Percentiles rank a stretch among this genome's conserved stretches.
Conservation (phyloP, 495 filamentous ascomycete genomes). For the Aspergillus nidulans region DNA sequence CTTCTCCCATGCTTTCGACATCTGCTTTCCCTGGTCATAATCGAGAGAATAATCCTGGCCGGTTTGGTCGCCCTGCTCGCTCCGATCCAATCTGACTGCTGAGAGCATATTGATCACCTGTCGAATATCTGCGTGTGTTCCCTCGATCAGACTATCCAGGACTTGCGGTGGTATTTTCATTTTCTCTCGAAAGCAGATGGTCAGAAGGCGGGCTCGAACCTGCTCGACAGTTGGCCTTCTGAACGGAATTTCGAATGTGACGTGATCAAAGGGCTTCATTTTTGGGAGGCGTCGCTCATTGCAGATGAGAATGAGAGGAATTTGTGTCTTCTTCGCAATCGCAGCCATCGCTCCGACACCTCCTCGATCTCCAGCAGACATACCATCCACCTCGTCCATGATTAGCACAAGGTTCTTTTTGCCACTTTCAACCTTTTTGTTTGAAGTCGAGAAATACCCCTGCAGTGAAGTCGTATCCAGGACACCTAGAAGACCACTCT, state of each 20-base stretch:
- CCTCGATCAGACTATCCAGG: slow-evolving; percentile 93
- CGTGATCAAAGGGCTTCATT: slow-evolving; percentile 94
- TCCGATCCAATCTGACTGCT: slow-evolving; percentile 81
- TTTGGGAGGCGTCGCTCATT: slow-evolving; percentile 90
- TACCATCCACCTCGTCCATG: slow-evolving; percentile 99
- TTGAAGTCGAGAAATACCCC: slow-evolving; percentile 86
- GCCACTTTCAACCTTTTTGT: slow-evolving; percentile 67
- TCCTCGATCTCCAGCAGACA: slow-evolving; percentile 95
- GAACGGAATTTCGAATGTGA: slow-evolving; percentile 82
- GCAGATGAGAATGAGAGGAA: slow-evolving; percentile 96
- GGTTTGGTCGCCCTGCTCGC: slow-evolving; percentile 21
- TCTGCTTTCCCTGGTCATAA: slow-evolving; percentile 77
- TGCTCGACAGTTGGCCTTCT: slow-evolving; percentile 82
- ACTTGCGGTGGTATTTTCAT: slow-evolving; percentile 80
- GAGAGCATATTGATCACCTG: slow-evolving; percentile 99
- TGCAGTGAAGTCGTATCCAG: slow-evolving; percentile 89
- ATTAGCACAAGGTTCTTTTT: slow-evolving; percentile 93
- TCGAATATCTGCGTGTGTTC: slow-evolving; percentile 89
- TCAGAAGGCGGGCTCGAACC: slow-evolving; percentile 84
- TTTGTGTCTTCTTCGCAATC: slow-evolving; percentile 88
- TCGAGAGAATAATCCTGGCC: too few species aligned
- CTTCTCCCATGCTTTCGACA: slow-evolving; percentile 99
- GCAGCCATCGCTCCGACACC: slow-evolving; percentile 92
- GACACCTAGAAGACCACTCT: slow-evolving; percentile 77
- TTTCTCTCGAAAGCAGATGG: slow-evolving; percentile 88